Evolutionary conservation across 169 alveolate species (phyloP).

Genomic region (Babesia gibsoni): DNA sequence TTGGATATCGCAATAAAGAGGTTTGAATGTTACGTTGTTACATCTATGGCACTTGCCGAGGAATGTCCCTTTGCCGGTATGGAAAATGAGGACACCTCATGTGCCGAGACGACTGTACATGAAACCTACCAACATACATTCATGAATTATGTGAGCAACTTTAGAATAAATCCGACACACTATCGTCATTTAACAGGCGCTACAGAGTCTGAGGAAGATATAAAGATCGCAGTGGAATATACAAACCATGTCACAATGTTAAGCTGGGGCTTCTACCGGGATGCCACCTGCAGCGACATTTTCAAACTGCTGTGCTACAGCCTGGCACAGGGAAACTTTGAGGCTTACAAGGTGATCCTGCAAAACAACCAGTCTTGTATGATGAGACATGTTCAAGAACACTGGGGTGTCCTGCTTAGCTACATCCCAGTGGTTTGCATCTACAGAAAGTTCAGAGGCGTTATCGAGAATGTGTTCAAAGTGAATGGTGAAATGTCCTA

Average conservation of each 20-base stretch:
- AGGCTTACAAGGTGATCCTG: conserved; percentile 23
- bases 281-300: conserved; percentile 42
- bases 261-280: conserved; percentile 55
- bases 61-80: background rate
- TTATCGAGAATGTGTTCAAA: background rate
- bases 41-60: conserved; percentile 2
- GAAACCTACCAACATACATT: background rate
- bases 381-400: conserved; percentile 4
- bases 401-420: conserved; percentile 54
- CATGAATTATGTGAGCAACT: background rate
- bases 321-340: conserved; percentile 22
- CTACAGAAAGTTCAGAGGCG: conserved; percentile 12
- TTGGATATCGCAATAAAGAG: background rate
- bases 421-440: conserved; percentile 49
- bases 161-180: conserved; percentile 6
- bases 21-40: conserved; percentile 23
- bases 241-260: background rate
- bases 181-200: background rate
- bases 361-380: conserved; percentile 25
- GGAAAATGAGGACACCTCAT: background rate
- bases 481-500: background rate
- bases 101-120: background rate
- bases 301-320: conserved; percentile 52
- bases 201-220: background rate
- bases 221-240: background rate